Base-by-base conservation (phyloP, 805 yeast species). In the Candida pseudofarinosa region DNA sequence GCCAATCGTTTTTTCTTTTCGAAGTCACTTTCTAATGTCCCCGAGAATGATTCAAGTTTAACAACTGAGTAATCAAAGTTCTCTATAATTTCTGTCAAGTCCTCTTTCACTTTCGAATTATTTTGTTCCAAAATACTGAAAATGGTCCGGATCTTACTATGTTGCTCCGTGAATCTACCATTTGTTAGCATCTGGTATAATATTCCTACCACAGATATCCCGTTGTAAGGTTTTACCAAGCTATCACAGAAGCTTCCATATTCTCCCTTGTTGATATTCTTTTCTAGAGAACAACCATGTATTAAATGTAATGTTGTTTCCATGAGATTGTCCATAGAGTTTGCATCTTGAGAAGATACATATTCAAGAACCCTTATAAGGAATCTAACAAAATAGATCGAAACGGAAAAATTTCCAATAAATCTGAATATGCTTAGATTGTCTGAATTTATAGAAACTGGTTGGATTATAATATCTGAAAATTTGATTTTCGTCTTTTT, bases 1-100 rank as follows among this genome's bases (percentile, higher is more conserved):
- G 96, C 97, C 5, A 77, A 50, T 33, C 76, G 69, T 59, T 83
- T 86, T 66, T 83, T 88, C 44, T 71, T 71, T 31, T 79, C 84
- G 20, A 67, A 60, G 26, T 76, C 83, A 7, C 56, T 53, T 33
- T 47, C 42, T 30, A 54, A 39, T 10, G 10, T 6, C 10, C 28
- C 10, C 10, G 28, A 23, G 28, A 7, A 23, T 23, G 28, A 23
- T 7, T 55, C 59, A 6, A 68, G 44, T 19, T 51, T 53, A 8
- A 37, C 20, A 7, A 49, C 41, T 23, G 28, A 23, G 10, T 23
- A 23, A 36, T 63, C 61, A 43, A 67, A 68, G 6, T 54, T 47
- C 2, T 45, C 44, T 10, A 64, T 38, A 33, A 52, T 53, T 8
- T 44, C 45, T 3, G 48, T 42, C 38, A 67, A 47, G 1, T 47